Evolutionary conservation across 2,329 filamentous ascomycete species (phyloP).

Genomic region (Colletotrichum sp.): DNA sequence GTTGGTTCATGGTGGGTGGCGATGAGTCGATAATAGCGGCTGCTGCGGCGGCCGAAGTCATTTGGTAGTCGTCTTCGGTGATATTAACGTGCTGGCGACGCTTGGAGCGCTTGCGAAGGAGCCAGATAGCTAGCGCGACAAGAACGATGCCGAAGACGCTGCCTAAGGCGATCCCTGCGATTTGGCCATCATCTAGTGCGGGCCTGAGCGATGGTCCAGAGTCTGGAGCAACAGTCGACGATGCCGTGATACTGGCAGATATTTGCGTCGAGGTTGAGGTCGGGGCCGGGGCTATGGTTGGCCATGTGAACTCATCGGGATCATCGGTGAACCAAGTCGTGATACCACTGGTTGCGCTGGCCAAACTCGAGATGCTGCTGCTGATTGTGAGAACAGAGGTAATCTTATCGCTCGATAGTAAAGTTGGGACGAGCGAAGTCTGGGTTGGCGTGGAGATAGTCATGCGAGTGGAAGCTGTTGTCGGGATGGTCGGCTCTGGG

Average conservation of each 20-base stretch:
- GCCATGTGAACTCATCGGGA: background rate
- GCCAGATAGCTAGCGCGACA: constrained; percentile 22
- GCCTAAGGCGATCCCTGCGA: constrained; percentile 32
- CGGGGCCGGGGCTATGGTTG: background rate
- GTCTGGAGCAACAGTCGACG: background rate
- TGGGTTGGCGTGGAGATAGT: background rate
- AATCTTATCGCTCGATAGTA: background rate
- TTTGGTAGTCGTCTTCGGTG: constrained; percentile 6
- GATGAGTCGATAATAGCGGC: background rate
- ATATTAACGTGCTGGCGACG: constrained; percentile 14
- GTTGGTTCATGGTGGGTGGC: background rate
- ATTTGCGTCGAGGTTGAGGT: background rate
- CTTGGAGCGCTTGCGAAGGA: constrained; percentile 23
- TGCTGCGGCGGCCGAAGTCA: constrained; percentile 12
- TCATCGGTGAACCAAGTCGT: background rate
- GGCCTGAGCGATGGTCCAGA: background rate
- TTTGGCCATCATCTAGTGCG: constrained; percentile 27
- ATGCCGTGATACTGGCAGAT: background rate
- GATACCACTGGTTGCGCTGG: background rate
- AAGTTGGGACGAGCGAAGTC: background rate
- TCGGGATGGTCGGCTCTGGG: background rate
- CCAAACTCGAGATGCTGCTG: background rate
- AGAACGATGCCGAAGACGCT: constrained; percentile 26
- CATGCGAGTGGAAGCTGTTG: background rate
- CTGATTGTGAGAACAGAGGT: background rate